Evolutionary conservation across 1,284 basidiomycete species (phyloP), one percentile per base, ranked within the genome.

Genomic region (Tetrapyrgos nigripes): DNA sequence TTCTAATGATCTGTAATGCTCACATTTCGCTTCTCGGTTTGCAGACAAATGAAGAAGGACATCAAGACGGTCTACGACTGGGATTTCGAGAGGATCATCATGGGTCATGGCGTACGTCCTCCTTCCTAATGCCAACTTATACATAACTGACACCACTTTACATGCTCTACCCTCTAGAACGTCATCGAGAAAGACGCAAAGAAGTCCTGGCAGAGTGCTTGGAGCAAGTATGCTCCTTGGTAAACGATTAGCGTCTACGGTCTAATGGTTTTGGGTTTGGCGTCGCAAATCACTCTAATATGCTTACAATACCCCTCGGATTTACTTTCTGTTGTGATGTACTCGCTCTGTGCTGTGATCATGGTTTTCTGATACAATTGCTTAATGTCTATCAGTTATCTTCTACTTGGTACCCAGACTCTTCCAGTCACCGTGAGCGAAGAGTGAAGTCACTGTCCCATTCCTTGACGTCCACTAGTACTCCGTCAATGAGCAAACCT

Each of bases 41-140:
- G n/a, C n/a, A n/a, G n/a, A n/a, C n/a, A n/a, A 4, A 92, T 94
- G 91, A 83, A 79, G 55, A 81, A 84, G 27, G 87, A 93, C 66
- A 88, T 84, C 2, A 84, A 81, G 64, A 87, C 80, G 1, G 92
- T 96, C 2, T 82, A 86, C 1, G 81, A 75, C 2, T 96, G 94
- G 94, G 89, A 96, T 66, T 96, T 95, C 71, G 85, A 92, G 28
- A 81, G 92, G 46, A 91, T 98, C 68, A 94, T 98, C 59, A 93
- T 94, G 48, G 97, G 95, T 68, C 96, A 98, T 73, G 96, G 92
- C n/a, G 89, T 91, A 69, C 66, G 84, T 73, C 54, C 33, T 49
- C 40, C 2, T 28, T 19, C 19, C 19, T 28, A 28, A 13, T 19
- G 26, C 52, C 44, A 52, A n/a, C n/a, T n/a, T n/a, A n/a, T n/a